Base-by-base conservation (phyloP, 1,284 basidiomycete genomes). In the Ustilago nuda region DNA sequence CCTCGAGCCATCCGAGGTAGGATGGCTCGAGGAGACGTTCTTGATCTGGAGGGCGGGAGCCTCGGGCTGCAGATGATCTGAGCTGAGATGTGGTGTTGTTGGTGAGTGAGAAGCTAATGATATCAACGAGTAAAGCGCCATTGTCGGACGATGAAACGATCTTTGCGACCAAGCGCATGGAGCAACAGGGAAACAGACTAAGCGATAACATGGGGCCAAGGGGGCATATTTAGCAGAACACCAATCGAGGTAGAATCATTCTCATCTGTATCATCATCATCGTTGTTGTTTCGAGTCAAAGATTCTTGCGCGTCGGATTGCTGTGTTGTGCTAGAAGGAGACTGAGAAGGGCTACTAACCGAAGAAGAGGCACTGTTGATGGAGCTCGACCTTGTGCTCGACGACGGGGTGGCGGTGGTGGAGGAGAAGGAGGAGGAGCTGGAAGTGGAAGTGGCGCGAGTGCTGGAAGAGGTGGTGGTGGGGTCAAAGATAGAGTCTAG, bases 261-360 rank as follows among this genome's bases (percentile, higher is more conserved):
- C 43, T 23, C 43, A 23, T 23, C 23, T 23, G 23, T 23, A 23
- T 23, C 23, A 23, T 23, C 2, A 2, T 23, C 23, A 23, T 23
- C 23, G 33, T 59, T 37, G 52, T 45, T 36, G 43, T 41, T 30
- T 56, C 27, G 39, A 43, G 15, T 53, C 23, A 45, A 48, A 4
- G 52, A 57, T 48, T 48, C 46, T 32, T 50, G 48, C 8, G 48
- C 27, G 37, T n/a, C 46, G 8, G 39, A 37, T 23, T 57, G 41
- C 23, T 23, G 56, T 56, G 45, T 35, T 36, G 55, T 53, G 37
- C 61, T 57, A 37, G 59, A 41, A 48, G 70, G 56, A 33, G 46
- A 53, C 23, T 66, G 33, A 57, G 71, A 71, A 50, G 55, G 62
- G 66, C 54, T 56, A 62, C 73, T 70, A 58, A 66, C 62, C 59